A percentile compares a stretch with the other conserved stretches of the same genome.
These are phyloP conservation scores for Striga asiatica DNA, from an alignment of 257 asterid genomes.

Conservation along the genomic window DNA sequence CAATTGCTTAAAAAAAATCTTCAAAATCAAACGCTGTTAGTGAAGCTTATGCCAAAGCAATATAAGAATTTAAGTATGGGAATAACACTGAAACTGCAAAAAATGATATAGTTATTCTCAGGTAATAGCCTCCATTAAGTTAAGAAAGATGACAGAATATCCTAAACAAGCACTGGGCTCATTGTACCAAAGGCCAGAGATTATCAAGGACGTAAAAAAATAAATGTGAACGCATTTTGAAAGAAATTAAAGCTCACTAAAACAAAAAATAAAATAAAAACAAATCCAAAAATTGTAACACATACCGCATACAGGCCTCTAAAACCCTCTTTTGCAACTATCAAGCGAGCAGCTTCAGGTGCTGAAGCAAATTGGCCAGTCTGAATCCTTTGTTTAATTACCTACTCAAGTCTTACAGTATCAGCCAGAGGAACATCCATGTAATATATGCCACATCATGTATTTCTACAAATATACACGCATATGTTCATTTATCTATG, in stretches of 20 bases:
- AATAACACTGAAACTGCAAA: neutral
- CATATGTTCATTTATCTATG: neutral
- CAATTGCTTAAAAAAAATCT: neutral
- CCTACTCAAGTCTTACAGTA: slow-evolving; percentile 21
- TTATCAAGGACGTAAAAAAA: too few relatives aligned
- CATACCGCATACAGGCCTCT: slow-evolving; percentile 60
- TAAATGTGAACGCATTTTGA: too few relatives aligned
- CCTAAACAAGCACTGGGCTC: too few relatives aligned
- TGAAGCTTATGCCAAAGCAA: neutral
- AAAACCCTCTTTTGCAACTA: slow-evolving; percentile 55
- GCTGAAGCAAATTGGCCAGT: slow-evolving; percentile 53
- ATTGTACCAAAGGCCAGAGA: too few relatives aligned
- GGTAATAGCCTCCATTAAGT: neutral
- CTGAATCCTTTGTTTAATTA: slow-evolving; percentile 68
- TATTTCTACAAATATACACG: neutral
- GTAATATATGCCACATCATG: neutral
- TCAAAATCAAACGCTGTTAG: neutral
- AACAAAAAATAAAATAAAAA: too few relatives aligned
- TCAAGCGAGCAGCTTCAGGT: slow-evolving; percentile 47
- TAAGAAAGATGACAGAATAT: neutral
- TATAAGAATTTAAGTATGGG: neutral
- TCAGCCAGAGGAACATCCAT: neutral
- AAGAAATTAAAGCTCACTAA: too few relatives aligned
- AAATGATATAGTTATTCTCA: neutral
- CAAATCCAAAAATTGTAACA: slow-evolving; percentile 6